Evolutionary conservation across 2,329 filamentous ascomycete species (phyloP).

Genomic region (Cercospora sojina): DNA sequence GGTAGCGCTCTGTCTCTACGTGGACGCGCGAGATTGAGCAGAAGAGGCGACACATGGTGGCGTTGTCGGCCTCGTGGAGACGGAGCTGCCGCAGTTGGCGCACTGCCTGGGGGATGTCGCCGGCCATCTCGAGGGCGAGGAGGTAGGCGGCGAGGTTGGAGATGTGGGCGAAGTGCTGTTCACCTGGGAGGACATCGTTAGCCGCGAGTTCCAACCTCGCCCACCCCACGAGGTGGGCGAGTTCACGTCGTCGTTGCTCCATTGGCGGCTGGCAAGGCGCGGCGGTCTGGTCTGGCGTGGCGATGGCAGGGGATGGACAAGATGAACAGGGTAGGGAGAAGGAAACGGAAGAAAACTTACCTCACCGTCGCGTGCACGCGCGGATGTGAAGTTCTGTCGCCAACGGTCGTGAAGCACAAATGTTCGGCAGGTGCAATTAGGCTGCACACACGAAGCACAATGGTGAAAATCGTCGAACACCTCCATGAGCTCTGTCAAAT

Average conservation of each 20-base stretch:
- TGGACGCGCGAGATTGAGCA: background rate
- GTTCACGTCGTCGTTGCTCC: background rate
- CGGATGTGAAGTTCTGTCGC: background rate
- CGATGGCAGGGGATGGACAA: background rate
- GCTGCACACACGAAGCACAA: background rate
- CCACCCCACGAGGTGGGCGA: background rate
- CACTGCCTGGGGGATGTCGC: background rate
- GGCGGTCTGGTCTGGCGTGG: background rate
- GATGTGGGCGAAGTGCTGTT: background rate
- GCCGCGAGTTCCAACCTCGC: background rate
- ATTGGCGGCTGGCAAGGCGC: background rate
- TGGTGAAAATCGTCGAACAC: background rate
- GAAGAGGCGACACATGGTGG: background rate
- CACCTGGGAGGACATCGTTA: background rate
- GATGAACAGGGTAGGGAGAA: background rate
- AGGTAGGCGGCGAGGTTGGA: background rate
- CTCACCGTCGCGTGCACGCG: background rate
- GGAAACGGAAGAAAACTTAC: background rate
- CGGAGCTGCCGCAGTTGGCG: background rate
- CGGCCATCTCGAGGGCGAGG: slow-evolving; percentile 1
- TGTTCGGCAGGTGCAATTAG: background rate
- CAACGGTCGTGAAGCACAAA: background rate
- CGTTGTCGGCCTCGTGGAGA: background rate
- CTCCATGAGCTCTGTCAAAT: background rate
- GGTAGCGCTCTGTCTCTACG: background rate